These are phyloP conservation scores for Cystobasidium pallidum DNA, from an alignment of 1,284 basidiomycete species.

Conservation along the genomic window DNA sequence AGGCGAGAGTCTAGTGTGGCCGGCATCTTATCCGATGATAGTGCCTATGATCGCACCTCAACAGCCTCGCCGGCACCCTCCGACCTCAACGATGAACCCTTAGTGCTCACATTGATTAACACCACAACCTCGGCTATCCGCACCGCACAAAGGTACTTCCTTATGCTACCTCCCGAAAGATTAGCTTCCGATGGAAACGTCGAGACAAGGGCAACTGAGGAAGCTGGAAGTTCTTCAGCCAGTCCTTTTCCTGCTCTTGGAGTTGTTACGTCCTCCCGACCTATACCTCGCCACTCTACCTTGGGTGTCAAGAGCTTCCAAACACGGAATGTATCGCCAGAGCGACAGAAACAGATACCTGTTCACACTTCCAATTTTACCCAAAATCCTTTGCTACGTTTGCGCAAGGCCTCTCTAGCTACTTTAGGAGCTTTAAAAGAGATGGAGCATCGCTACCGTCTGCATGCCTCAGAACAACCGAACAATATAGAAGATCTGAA, in stretches of 20 bases:
- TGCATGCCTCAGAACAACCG: neutral
- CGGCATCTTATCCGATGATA: conserved; percentile 58
- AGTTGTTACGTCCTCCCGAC: conserved; percentile 12
- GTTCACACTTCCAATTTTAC: neutral
- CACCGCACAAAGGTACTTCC: conserved; percentile 74
- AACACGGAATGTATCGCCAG: conserved; percentile 3
- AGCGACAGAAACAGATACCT: neutral
- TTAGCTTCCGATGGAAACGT: neutral
- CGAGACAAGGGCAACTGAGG: neutral
- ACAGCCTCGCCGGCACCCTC: conserved; percentile 36
- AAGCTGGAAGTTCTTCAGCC: neutral
- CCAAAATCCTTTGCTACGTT: conserved; percentile 10
- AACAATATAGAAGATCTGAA: neutral
- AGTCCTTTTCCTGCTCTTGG: neutral
- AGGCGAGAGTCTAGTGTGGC: conserved; percentile 27
- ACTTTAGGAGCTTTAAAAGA: conserved; percentile 46
- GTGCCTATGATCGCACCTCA: conserved; percentile 62
- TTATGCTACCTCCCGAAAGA: conserved; percentile 72
- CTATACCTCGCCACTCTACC: conserved; percentile 26
- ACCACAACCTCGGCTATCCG: conserved; percentile 75
- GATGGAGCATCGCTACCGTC: conserved; percentile 44
- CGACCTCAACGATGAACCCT: conserved; percentile 54
- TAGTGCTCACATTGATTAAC: conserved; percentile 70
- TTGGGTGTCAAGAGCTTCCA: conserved; percentile 42
- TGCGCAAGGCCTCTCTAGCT: conserved; percentile 42